Evolutionary conservation across 306 rosid genomes (phyloP), one percentile per base, ranked within the genome.

Genomic region (Glycyrrhiza uralensis): DNA sequence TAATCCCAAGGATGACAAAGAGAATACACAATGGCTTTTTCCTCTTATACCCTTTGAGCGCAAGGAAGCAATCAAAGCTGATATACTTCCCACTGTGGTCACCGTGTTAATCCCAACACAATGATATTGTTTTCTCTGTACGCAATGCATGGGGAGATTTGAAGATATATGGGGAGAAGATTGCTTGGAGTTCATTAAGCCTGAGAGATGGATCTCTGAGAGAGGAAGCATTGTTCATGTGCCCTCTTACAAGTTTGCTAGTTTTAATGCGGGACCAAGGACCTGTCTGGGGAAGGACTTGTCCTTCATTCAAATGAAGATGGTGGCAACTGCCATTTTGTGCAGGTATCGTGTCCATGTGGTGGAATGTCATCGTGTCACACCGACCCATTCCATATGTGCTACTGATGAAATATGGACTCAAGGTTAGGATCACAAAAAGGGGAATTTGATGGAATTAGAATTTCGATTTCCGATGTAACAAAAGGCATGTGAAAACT

Each of bases 71-170:
- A 9, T 49, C 0, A 28, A 69, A 9, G 44, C 3, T 0, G 90
- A 88, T 12, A 36, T 36, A 3, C 90, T 88, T 8, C 91, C 90
- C 0, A 88, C n/a, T n/a, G 87, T 23, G 94, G 90, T 4, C 90
- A 88, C 23, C 22, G 0, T 6, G 71, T 86, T 2, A 4, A 20
- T 8, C 17, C 52, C 0, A 72, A 73, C 0, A 9, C 47, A 6
- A 66, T 14, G 60, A 39, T 88, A 7, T 6, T 84, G 9, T 9
- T 77, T 39, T 69, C 72, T 3, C 4, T 77, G n/a, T 88, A 88
- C 39, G 71, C 89, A 13, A 77, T n/a, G n/a, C n/a, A n/a, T 84
- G 84, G 94, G 94, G 2, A 85, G 94, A 42, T 39, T 44, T 79
- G 77, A 68, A 58, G 45, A 54, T 0, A 82, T 86, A 4, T 86